Percentiles rank a stretch among this genome's conserved stretches.
phyloP scores from a whole-genome alignment of 2,329 filamentous ascomycete species.

The Hypomyces perniciosus region DNA sequence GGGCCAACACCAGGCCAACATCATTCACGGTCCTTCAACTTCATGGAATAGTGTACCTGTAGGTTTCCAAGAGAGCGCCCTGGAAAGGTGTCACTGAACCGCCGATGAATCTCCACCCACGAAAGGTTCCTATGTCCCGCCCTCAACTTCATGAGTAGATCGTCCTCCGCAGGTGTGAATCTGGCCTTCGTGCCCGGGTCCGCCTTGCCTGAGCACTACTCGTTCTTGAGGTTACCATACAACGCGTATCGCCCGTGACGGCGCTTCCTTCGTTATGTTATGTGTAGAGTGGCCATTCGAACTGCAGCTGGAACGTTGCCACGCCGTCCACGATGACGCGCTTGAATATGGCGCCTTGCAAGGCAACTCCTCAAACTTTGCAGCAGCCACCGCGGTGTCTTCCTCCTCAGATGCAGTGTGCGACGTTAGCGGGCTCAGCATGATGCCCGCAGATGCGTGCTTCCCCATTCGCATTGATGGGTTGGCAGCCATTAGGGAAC shows the following conservation, averaged over 20 bases:
- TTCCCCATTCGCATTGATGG: no score
- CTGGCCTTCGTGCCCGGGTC: background rate
- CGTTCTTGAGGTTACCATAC: background rate
- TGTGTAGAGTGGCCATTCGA: background rate
- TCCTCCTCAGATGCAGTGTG: background rate
- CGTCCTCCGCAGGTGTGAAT: constrained; percentile 1
- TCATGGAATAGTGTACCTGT: constrained; percentile 3
- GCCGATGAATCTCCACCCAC: constrained; percentile 4
- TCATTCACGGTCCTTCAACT: no score
- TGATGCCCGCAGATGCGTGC: background rate
- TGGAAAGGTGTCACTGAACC: background rate
- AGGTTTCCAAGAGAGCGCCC: background rate
- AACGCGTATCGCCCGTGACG: background rate
- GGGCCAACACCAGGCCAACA: no score
- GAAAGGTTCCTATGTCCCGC: background rate
- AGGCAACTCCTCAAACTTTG: background rate
- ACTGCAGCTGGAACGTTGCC: background rate
- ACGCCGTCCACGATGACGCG: background rate
- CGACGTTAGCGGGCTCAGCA: background rate
- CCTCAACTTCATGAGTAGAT: constrained; percentile 2
- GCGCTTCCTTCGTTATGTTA: background rate
- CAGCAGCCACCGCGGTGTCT: background rate
- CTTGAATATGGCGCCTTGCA: background rate
- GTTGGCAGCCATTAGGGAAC: no score
- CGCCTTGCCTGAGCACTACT: no score